Conservation (phyloP, 352 stramenopile genomes). For the Pythium scleroteichum region DNA sequence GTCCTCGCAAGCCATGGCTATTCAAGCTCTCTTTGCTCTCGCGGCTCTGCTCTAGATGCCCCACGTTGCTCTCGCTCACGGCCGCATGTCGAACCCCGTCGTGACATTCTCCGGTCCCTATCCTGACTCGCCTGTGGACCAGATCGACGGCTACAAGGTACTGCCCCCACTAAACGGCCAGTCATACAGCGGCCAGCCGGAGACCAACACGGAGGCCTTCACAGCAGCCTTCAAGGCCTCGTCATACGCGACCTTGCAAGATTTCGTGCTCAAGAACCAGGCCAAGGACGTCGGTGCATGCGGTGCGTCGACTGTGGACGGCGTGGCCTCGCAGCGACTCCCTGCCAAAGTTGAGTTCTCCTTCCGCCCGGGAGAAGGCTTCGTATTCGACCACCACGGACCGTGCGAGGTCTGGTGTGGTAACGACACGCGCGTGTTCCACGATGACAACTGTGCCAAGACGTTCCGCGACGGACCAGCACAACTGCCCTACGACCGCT, state of each 20-base stretch:
- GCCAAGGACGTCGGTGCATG: constrained; percentile 6
- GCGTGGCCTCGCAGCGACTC: constrained; percentile 6
- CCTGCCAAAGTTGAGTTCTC: constrained; percentile 15
- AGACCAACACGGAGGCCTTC: constrained; percentile 23
- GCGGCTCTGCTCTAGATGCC: background rate
- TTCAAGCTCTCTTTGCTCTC: no score
- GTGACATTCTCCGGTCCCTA: constrained; percentile 12
- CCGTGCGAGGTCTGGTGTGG: constrained; percentile 50
- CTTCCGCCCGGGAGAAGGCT: constrained; percentile 12
- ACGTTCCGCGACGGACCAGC: constrained; percentile 21
- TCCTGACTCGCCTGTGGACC: constrained; percentile 15
- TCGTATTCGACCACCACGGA: constrained; percentile 30
- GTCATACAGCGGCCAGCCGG: constrained; percentile 17
- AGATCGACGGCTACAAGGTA: constrained; percentile 20
- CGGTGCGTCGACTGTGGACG: constrained; percentile 6
- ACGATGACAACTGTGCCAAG: constrained; percentile 39
- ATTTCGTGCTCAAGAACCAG: constrained; percentile 15
- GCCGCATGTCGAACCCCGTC: constrained; percentile 13
- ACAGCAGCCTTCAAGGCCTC: constrained; percentile 18
- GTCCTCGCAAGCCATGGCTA: no score
- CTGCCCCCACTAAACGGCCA: constrained; percentile 8
- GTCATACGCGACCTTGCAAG: constrained; percentile 15
- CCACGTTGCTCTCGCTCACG: constrained; percentile 7
- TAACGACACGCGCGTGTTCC: constrained; percentile 40
- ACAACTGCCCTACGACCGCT: constrained; percentile 37